phyloP scores from a whole-genome alignment of 352 stramenopile genomes.

The Albugo candida region DNA sequence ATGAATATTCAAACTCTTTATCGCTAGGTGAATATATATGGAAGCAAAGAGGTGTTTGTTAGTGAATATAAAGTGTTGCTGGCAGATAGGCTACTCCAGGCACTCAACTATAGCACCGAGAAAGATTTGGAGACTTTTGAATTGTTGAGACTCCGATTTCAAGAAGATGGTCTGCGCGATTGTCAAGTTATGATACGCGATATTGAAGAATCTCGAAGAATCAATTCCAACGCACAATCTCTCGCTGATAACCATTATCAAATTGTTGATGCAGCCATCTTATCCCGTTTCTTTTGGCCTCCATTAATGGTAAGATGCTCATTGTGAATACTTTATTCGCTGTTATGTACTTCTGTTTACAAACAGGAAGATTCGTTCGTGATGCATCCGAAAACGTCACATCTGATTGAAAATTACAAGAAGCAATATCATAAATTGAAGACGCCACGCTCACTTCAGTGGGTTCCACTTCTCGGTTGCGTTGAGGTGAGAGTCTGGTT shows the following conservation, averaged over 20 bases:
- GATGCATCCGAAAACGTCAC: constrained; percentile 69
- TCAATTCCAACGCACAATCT: constrained; percentile 79
- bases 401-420: constrained; percentile 75
- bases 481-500: constrained; percentile 31
- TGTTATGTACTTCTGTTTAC: too few relatives aligned
- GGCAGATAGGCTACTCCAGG: constrained; percentile 89
- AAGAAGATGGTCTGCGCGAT: constrained; percentile 84
- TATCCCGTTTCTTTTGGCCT: constrained; percentile 96
- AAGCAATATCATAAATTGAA: constrained; percentile 85
- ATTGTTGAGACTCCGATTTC: constrained; percentile 93
- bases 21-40: constrained; percentile 87
- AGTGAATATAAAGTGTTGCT: constrained; percentile 97
- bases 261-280: constrained; percentile 81
- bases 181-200: constrained; percentile 98
- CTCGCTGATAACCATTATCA: constrained; percentile 8
- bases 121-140: constrained; percentile 89
- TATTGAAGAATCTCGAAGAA: constrained; percentile 91
- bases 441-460: constrained; percentile 85
- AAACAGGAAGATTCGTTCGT: constrained; percentile 78
- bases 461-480: constrained; percentile 85
- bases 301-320: constrained; percentile 20
- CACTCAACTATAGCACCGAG: constrained; percentile 89
- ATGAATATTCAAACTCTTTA: too few relatives aligned
- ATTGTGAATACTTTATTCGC: too few relatives aligned
- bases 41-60: constrained; percentile 96